Percentiles rank a stretch among this genome's conserved stretches.
Conservation (phyloP, 2,329 filamentous ascomycete species). For the Colletotrichum euphorbiae region DNA sequence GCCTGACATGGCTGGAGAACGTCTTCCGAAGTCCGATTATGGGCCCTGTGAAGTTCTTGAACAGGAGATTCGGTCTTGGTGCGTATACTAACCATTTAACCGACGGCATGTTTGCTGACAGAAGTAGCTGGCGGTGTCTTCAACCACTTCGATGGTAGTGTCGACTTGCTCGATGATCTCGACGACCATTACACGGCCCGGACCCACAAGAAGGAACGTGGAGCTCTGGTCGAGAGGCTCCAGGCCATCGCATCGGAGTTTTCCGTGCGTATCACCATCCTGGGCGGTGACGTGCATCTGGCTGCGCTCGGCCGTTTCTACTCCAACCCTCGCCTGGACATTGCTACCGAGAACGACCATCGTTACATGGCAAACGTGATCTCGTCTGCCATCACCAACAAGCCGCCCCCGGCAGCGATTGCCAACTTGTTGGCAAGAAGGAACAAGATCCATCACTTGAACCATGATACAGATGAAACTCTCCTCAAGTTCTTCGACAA, state of each 20-base stretch:
- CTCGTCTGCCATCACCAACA: conserved; percentile 95
- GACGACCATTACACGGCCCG: conserved; percentile 97
- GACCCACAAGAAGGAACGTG: conserved; percentile 91
- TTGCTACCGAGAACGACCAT: conserved; percentile 84
- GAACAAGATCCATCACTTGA: conserved; percentile 82
- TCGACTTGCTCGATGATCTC: conserved; percentile 91
- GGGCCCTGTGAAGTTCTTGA: conserved; percentile 87
- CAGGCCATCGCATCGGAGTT: conserved; percentile 88
- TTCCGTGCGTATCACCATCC: conserved; percentile 89
- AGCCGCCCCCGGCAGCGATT: conserved; percentile 87
- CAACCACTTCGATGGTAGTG: conserved; percentile 93
- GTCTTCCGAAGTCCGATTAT: conserved; percentile 88
- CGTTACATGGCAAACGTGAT: conserved; percentile 96
- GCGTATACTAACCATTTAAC: conserved; percentile 40
- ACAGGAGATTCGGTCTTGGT: conserved; percentile 87
- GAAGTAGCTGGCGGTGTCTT: conserved; percentile 79
- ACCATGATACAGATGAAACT: conserved; percentile 86
- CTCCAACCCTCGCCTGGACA: conserved; percentile 82
- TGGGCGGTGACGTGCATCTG: conserved; percentile 94
- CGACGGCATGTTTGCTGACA: conserved; percentile 33
- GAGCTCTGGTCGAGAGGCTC: conserved; percentile 80
- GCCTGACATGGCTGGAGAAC: conserved; percentile 96
- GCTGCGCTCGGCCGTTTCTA: conserved; percentile 95
- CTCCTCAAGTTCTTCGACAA: conserved; percentile 92
- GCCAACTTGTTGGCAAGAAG: conserved; percentile 91